These are phyloP conservation scores for Pterulicium gracile DNA, from an alignment of 1,284 basidiomycete genomes.

Conservation along the genomic window DNA sequence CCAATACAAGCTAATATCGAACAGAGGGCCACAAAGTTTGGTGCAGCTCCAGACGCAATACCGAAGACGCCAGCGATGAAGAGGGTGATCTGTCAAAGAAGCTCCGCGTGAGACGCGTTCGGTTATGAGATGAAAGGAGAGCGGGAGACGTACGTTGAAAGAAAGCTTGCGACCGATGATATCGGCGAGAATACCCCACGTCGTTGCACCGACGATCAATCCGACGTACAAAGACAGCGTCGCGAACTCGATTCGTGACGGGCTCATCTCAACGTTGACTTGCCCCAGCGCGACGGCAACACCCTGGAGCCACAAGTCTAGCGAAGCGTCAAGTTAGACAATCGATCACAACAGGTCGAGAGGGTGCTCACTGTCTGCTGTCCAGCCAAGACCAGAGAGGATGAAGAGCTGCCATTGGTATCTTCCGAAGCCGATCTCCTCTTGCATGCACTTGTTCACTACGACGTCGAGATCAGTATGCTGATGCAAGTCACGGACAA, in stretches of 20 bases:
- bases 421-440: constrained; percentile 43
- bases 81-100: constrained; percentile 41
- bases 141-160: too few relatives aligned
- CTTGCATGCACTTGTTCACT: not conserved
- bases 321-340: constrained; percentile 8
- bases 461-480: too few relatives aligned
- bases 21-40: constrained; percentile 39
- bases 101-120: not conserved
- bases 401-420: constrained; percentile 52
- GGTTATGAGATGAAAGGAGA: too few relatives aligned
- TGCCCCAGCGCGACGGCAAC: constrained; percentile 39
- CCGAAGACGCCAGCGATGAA: constrained; percentile 51
- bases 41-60: constrained; percentile 41
- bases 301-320: constrained; percentile 46
- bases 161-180: constrained; percentile 40
- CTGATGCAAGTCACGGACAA: not conserved
- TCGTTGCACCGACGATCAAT: constrained; percentile 43
- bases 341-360: constrained; percentile 6
- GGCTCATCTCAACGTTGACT: constrained; percentile 33
- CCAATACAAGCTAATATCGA: constrained; percentile 41
- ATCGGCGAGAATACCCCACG: constrained; percentile 41
- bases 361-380: constrained; percentile 34
- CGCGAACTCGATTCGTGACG: constrained; percentile 32
- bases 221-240: constrained; percentile 48
- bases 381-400: constrained; percentile 43